Conservation (phyloP, 192 early-diverging fungal species). For the Fimicolochytrium jonesii region DNA sequence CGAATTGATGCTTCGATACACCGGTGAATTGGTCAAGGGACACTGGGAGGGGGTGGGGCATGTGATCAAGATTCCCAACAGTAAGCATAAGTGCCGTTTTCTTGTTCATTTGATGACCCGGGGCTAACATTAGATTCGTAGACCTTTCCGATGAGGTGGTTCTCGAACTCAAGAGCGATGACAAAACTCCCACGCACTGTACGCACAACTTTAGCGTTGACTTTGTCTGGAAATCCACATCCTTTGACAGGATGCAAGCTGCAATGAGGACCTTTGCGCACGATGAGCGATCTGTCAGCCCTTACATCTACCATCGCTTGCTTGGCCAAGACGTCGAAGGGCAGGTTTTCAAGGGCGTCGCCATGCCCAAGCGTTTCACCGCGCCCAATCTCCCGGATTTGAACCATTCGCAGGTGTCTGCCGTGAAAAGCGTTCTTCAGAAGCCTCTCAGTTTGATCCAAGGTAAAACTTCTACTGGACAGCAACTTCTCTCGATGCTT, state of each 20-base stretch:
- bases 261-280: conserved; percentile 97
- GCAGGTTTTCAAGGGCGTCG: conserved; percentile 67
- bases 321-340: conserved; percentile 94
- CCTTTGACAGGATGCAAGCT: conserved; percentile 93
- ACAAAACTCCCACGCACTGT: conserved; percentile 68
- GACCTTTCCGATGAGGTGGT: conserved; percentile 91
- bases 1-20: conserved; percentile 83
- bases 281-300: conserved; percentile 88
- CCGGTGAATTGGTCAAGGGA: conserved; percentile 70
- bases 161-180: conserved; percentile 74
- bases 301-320: conserved; percentile 91
- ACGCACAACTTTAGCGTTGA: conserved; percentile 92
- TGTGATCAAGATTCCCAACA: conserved; percentile 95
- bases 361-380: conserved; percentile 80
- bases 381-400: conserved; percentile 94
- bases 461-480: conserved; percentile 31
- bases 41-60: conserved; percentile 87
- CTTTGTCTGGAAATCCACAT: conserved; percentile 98
- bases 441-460: conserved; percentile 94
- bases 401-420: conserved; percentile 94
- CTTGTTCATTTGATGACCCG: no score
- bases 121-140: conserved; percentile 24
- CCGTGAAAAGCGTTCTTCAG: conserved; percentile 88
- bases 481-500: background rate
- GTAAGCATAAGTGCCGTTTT: no score